A percentile compares a stretch with the other conserved stretches of the same genome.
phyloP scores from a whole-genome alignment of 257 asterid genomes.

The Ilex aquifolium region DNA sequence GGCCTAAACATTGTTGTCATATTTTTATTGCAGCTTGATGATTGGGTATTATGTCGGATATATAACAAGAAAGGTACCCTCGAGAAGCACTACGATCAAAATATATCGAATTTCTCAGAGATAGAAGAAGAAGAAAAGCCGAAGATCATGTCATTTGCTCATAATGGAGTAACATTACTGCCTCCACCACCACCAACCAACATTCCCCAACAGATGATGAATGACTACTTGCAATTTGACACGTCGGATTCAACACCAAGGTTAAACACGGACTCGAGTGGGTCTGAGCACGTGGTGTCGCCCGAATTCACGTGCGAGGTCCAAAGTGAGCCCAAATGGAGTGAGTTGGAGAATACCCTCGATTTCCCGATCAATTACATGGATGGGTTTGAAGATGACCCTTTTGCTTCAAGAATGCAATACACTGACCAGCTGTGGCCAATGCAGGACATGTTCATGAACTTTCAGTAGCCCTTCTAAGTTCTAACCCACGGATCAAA shows the following conservation, averaged over 20 bases:
- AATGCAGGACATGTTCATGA: slow-evolving; percentile 53
- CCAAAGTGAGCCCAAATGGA: slow-evolving; percentile 58
- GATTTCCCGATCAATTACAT: slow-evolving; percentile 49
- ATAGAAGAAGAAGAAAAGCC: slow-evolving; percentile 42
- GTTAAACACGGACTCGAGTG: slow-evolving; percentile 73
- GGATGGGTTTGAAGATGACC: slow-evolving; percentile 25
- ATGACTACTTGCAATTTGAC: slow-evolving; percentile 32
- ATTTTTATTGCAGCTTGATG: slow-evolving; percentile 48
- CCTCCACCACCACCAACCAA: not conserved
- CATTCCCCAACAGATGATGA: not conserved
- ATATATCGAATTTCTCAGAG: slow-evolving; percentile 14
- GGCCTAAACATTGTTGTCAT: not conserved
- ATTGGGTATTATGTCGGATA: slow-evolving; percentile 67
- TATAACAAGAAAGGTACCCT: slow-evolving; percentile 69
- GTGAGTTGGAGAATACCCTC: slow-evolving; percentile 56
- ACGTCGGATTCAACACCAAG: slow-evolving; percentile 67
- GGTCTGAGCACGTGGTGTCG: slow-evolving; percentile 82
- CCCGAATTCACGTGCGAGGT: slow-evolving; percentile 61
- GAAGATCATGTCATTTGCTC: slow-evolving; percentile 4
- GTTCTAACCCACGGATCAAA: slow-evolving; percentile 20
- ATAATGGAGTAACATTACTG: slow-evolving; percentile 3
- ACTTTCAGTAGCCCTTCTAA: slow-evolving; percentile 58
- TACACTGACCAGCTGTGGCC: slow-evolving; percentile 48
- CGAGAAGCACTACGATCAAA: slow-evolving; percentile 35
- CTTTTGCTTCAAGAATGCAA: slow-evolving; percentile 36